A percentile compares a stretch with the other conserved stretches of the same genome.
Evolutionary conservation across 192 early-diverging fungal genomes (phyloP).

Genomic region (Mortierella antarctica): DNA sequence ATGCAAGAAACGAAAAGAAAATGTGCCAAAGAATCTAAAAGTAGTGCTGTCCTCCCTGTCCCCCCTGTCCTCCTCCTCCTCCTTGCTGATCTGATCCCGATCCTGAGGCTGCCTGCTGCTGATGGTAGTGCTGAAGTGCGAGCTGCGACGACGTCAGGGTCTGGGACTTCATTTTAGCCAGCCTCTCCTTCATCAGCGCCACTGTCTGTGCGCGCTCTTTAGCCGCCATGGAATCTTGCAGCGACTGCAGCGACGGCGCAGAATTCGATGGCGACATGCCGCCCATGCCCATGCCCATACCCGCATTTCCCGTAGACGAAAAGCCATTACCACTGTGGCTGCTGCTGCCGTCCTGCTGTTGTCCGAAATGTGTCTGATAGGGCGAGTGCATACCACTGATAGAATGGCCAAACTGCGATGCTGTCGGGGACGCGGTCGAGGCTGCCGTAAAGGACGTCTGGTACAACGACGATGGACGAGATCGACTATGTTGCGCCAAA

Average conservation of each 20-base stretch:
- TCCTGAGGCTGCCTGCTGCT: constrained; percentile 22
- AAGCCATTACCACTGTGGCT: constrained; percentile 3
- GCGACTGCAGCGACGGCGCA: constrained; percentile 27
- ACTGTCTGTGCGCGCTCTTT: constrained; percentile 69
- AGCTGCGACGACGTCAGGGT: constrained; percentile 38
- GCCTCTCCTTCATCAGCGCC: constrained; percentile 70
- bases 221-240: constrained; percentile 49
- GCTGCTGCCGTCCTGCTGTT: constrained; percentile 14
- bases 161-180: constrained; percentile 71
- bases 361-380: constrained; percentile 19
- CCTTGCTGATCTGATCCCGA: no score
- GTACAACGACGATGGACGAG: constrained; percentile 37
- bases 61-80: no score
- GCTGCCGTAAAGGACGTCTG: constrained; percentile 10
- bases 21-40: no score
- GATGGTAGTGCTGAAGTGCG: constrained; percentile 47
- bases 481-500: constrained; percentile 44
- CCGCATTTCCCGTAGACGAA: not conserved
- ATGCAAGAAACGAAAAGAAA: no score
- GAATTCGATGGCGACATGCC: constrained; percentile 5
- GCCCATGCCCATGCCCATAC: not conserved
- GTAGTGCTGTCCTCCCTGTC: no score
- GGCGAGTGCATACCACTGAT: constrained; percentile 22
- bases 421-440: constrained; percentile 1
- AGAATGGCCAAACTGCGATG: constrained; percentile 4